Base-by-base conservation (phyloP, 306 rosid genomes). In the Hippophae tibetana region DNA sequence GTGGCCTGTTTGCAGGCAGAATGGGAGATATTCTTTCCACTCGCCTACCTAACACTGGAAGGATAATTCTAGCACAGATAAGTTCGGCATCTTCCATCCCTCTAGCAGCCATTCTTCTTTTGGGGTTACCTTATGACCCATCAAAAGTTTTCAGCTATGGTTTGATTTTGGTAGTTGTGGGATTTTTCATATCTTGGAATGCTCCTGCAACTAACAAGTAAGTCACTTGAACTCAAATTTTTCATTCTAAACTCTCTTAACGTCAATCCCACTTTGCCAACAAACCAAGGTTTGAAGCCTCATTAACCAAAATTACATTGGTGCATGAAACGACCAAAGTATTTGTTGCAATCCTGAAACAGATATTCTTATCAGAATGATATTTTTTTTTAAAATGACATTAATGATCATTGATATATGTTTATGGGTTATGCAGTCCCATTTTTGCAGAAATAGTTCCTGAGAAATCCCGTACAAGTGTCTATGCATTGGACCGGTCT, bases 361-460 rank as follows among this genome's bases (percentile, higher is more conserved):
- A 49, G 2, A 6, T 23, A 12, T 49, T 23, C 23, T 10, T 54
- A 26, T 40, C 42, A 41, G 46, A 61, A 38, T 40, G 4, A 6
- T 7, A 25, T 27, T 9, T 11, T 40, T 8, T 31, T 11, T 9
- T 27, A 38, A 18, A 12, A 52, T 48, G 49, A 23, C 41, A 48
- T 10, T 57, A 53, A 66, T 43, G 18, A 11, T 52, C 47, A 52
- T 61, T 67, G 38, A 31, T 31, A 31, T 31, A 31, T 31, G 38
- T 31, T 9, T 53, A 10, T 68, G 74, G 79, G 62, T 72, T 46
- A 56, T 47, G 71, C 72, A 88, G 96, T 82, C 99, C 96, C 57
- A 92, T 92, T 74, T 92, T 88, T 59, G 99, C 99, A 56, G 99
- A 88, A 83, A 88, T 92, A 67, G 96, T 92, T 68, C 99, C 99